Percentiles rank a stretch among this genome's conserved stretches.
phyloP scores from a whole-genome alignment of 139 green algal species.

The Auxenochlorella protothecoides region DNA sequence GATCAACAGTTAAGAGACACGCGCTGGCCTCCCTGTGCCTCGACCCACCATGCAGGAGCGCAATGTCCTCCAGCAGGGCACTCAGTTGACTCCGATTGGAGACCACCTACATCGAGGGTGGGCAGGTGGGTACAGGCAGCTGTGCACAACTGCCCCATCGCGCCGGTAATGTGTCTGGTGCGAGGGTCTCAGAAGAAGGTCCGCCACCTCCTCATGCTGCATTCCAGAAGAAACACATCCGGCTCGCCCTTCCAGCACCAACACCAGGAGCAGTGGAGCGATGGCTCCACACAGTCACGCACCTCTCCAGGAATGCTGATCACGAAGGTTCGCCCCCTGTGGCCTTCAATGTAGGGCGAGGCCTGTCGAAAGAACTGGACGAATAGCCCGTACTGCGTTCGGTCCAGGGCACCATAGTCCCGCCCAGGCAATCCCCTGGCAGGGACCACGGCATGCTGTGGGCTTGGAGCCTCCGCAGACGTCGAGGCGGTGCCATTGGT shows the following conservation, averaged over 20 bases:
- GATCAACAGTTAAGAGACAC: too few species aligned
- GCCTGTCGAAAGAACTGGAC: constrained; percentile 44
- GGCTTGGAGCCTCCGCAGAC: background rate
- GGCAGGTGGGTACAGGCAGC: background rate
- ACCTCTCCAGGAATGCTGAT: constrained; percentile 86
- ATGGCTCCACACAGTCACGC: background rate
- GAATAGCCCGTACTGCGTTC: constrained; percentile 24
- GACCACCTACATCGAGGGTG: too few species aligned
- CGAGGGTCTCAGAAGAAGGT: too few species aligned
- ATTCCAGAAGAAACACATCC: constrained; percentile 18
- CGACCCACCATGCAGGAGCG: constrained; percentile 62
- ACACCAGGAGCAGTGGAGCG: background rate
- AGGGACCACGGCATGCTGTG: too few species aligned
- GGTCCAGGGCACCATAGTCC: constrained; percentile 23
- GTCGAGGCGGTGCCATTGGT: background rate
- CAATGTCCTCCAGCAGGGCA: constrained; percentile 53
- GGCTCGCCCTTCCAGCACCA: background rate
- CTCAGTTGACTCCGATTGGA: too few species aligned
- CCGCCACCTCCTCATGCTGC: too few species aligned
- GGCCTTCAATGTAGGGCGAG: constrained; percentile 84
- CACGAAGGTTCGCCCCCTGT: constrained; percentile 80
- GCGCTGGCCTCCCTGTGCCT: background rate
- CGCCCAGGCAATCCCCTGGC: constrained; percentile 9
- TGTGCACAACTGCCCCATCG: background rate
- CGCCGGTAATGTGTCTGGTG: background rate